Percentiles rank a stretch among this genome's conserved stretches.
These are phyloP conservation scores for Novymonas esmeraldas DNA, from an alignment of 208 protist species.

Conservation along the genomic window DNA sequence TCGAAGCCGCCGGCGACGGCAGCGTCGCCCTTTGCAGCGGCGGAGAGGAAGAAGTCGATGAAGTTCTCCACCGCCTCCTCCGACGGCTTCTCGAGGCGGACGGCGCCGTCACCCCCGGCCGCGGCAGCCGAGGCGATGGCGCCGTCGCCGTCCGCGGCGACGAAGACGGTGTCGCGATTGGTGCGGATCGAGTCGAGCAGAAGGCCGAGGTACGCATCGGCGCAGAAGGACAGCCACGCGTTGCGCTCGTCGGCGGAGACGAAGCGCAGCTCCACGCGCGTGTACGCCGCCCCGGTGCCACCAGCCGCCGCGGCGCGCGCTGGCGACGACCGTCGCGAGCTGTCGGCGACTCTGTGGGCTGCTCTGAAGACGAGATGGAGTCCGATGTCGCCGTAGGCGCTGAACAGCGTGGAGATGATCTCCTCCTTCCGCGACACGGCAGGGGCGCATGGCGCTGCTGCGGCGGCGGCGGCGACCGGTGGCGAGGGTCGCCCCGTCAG, in stretches of 20 bases:
- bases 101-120: background rate
- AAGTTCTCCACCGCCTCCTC: conserved; percentile 40
- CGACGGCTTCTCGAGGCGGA: conserved; percentile 18
- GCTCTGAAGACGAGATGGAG: conserved; percentile 51
- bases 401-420: conserved; percentile 42
- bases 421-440: conserved; percentile 33
- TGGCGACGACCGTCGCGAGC: background rate
- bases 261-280: conserved; percentile 46
- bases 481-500: background rate
- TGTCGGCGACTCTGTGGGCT: conserved; percentile 6
- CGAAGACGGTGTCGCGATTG: conserved; percentile 29
- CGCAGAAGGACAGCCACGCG: conserved; percentile 46
- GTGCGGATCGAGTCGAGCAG: conserved; percentile 62
- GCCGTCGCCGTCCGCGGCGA: background rate
- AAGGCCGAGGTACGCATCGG: conserved; percentile 47
- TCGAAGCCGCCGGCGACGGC: background rate
- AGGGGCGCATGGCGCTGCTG: too few species aligned
- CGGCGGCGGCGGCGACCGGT: background rate
- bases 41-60: conserved; percentile 69
- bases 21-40: conserved; percentile 14
- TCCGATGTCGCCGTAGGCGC: conserved; percentile 55
- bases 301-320: background rate
- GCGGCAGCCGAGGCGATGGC: background rate
- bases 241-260: conserved; percentile 47
- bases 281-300: conserved; percentile 26